Evolutionary conservation across 208 protist species (phyloP), one percentile per base, ranked within the genome.

Genomic region (Lotmaria passim): DNA sequence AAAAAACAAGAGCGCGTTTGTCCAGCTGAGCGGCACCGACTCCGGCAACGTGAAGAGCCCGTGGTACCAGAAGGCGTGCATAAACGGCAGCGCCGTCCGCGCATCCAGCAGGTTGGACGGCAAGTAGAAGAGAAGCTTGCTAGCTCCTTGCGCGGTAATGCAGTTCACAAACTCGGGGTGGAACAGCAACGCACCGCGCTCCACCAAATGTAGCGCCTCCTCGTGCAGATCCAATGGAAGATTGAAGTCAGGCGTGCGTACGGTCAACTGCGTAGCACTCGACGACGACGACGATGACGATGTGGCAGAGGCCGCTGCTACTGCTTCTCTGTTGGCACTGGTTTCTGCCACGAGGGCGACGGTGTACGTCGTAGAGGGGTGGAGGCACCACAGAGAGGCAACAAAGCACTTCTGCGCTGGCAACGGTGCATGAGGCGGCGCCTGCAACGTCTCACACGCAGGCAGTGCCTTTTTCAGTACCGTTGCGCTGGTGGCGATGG

Each of bases 11-110:
- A 78, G 58, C 17, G 59, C 53, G 30, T 62, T 24, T 6, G 21
- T 21, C 17, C 17, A 46, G 4, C 46, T 28, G 23, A 80, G 33
- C 30, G 68, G 46, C 15, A 85, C 15, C 0, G 31, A 14, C 34
- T 59, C n/a, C 7, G 86, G 83, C 31, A 91, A 43, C 5, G 70
- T 56, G 75, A 94, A 94, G 47, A 94, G 79, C 36, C 78, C 83
- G 65, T 87, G 65, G 60, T 90, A 94, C 63, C 85, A 79, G 31
- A 91, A 41, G 7, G 10, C 21, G 0, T 50, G 50, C 30, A 87
- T 8, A 21, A 79, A 61, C 2, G 66, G 67, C 33, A 66, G 17
- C 7, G 74, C 47, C 2, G 68, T 71, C 7, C 30, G 28, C 10
- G 75, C 51, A 17, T 73, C 41, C 1, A 69, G 34, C 10, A 43